A percentile compares a stretch with the other conserved stretches of the same genome.
Conservation (phyloP, 352 stramenopile genomes). For the Globisporangium viniferum region DNA sequence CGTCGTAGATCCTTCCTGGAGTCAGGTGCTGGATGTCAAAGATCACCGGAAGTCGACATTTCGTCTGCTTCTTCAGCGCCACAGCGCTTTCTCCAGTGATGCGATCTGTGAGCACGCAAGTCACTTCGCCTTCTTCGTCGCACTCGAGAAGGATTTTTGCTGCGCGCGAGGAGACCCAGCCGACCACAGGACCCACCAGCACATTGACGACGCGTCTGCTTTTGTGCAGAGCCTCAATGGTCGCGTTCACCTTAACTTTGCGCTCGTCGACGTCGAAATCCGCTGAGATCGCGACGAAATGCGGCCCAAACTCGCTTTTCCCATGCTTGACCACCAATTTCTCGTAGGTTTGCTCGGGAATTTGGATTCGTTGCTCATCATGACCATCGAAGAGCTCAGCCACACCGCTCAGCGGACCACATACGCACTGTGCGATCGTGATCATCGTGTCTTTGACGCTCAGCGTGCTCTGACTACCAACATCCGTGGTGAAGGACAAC, state of each 20-base stretch:
- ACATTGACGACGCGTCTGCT: background rate
- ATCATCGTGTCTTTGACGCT: conserved; percentile 37
- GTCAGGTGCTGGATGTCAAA: conserved; percentile 28
- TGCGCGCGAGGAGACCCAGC: conserved; percentile 26
- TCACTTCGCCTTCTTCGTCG: conserved; percentile 30
- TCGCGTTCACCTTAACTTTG: background rate
- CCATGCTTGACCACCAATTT: conserved; percentile 9
- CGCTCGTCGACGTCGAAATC: background rate
- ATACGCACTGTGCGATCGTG: conserved; percentile 36
- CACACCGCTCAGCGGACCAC: conserved; percentile 24
- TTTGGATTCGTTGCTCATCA: background rate
- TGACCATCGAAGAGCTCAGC: background rate
- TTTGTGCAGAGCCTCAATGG: background rate
- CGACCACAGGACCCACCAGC: conserved; percentile 42
- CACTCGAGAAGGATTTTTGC: conserved; percentile 44
- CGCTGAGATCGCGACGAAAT: background rate
- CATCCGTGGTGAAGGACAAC: conserved; percentile 17
- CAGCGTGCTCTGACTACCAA: conserved; percentile 22
- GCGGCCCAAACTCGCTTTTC: conserved; percentile 4
- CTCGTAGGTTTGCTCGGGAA: conserved; percentile 1
- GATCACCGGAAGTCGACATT: conserved; percentile 22
- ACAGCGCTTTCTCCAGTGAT: conserved; percentile 22
- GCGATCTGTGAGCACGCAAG: conserved; percentile 36
- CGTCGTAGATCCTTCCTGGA: conserved; percentile 35
- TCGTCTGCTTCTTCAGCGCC: conserved; percentile 7